phyloP scores from a whole-genome alignment of 495 filamentous ascomycete species.

The Neurospora sublineolata region DNA sequence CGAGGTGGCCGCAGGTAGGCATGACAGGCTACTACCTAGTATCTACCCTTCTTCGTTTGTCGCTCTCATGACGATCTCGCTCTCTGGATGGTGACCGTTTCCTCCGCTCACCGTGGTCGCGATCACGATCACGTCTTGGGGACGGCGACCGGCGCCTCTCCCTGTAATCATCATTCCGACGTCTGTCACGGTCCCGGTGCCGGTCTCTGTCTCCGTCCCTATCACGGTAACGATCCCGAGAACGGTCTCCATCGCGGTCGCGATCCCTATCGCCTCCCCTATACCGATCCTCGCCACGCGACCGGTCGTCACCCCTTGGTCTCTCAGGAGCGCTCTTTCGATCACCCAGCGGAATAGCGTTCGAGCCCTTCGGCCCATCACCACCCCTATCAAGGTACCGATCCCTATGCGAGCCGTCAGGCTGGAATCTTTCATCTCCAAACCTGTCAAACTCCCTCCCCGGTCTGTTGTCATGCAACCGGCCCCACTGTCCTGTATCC shows the following conservation, averaged over 20 bases:
- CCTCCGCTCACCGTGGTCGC: slow-evolving; percentile 36
- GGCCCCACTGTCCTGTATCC: slow-evolving; percentile 82
- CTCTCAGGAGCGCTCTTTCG: slow-evolving; percentile 35
- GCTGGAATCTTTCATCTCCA: slow-evolving; percentile 60
- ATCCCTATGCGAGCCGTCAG: slow-evolving; percentile 38
- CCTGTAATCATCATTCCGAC: slow-evolving; percentile 16
- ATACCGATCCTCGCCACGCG: slow-evolving; percentile 7
- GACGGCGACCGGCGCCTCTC: slow-evolving; percentile 18
- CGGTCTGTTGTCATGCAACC: slow-evolving; percentile 42
- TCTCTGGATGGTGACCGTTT: slow-evolving; percentile 58
- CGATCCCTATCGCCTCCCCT: slow-evolving; percentile 10
- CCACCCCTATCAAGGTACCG: slow-evolving; percentile 22
- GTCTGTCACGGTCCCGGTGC: slow-evolving; percentile 22
- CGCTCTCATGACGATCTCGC: slow-evolving; percentile 43
- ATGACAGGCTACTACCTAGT: slow-evolving; percentile 11
- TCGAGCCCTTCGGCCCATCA: slow-evolving; percentile 42
- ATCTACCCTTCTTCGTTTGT: slow-evolving; percentile 58
- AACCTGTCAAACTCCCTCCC: slow-evolving; percentile 33
- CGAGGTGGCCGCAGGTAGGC: background rate
- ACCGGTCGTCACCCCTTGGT: slow-evolving; percentile 17
- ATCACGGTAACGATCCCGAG: slow-evolving; percentile 17
- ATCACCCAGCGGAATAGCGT: slow-evolving; percentile 49
- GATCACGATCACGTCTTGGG: slow-evolving; percentile 7
- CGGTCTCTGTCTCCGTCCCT: slow-evolving; percentile 22
- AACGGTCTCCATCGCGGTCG: slow-evolving; percentile 15